Evolutionary conservation across 2,329 filamentous ascomycete species (phyloP), one percentile per base, ranked within the genome.

Genomic region (Coleophoma crateriformis): DNA sequence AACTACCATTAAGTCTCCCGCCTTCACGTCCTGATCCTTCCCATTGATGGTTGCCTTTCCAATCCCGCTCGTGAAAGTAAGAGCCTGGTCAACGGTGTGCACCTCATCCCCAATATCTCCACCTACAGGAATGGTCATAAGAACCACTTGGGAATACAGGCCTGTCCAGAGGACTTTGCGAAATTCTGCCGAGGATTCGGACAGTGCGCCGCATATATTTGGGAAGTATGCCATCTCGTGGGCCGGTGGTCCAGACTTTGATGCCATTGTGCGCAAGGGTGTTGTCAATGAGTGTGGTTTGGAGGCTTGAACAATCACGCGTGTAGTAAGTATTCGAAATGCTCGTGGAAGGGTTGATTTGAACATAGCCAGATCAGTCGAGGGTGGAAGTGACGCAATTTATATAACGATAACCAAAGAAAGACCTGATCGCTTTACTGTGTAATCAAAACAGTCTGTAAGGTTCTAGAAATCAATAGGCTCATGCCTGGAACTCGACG

Each of bases 61-160:
- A 11, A 66, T 69, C 12, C 81, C 82, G 6, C 74, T 77, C 0
- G 80, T 85, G 64, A 85, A 84, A 12, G 82, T 80, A 12, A 86
- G 68, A 49, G 81, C 78, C 56, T 85, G 82, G 54, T 85, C 82
- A 35, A 84, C 81, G 0, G 76, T 78, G 61, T 85, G 81, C 52
- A 82, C 81, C 66, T 85, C 81, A 47, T 85, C 81, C n/a, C 82
- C 80, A 56, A 85, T 85, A 32, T 85, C 81, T 2, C 81, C 81
- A 13, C 73, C 75, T 0, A 82, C 76, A 0, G 81, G 82, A 0
- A 85, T 72, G 40, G 80, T 81, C 81, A 85, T 85, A 0, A 81
- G 71, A 0, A 85, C 81, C 8, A 85, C 64, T 63, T 85, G 82
- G 11, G 72, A 75, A 62, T 84, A 84, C 7, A 85, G 65, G 0